Base-by-base conservation (phyloP, 2,329 filamentous ascomycete genomes). In the Dactylella cylindrospora region DNA sequence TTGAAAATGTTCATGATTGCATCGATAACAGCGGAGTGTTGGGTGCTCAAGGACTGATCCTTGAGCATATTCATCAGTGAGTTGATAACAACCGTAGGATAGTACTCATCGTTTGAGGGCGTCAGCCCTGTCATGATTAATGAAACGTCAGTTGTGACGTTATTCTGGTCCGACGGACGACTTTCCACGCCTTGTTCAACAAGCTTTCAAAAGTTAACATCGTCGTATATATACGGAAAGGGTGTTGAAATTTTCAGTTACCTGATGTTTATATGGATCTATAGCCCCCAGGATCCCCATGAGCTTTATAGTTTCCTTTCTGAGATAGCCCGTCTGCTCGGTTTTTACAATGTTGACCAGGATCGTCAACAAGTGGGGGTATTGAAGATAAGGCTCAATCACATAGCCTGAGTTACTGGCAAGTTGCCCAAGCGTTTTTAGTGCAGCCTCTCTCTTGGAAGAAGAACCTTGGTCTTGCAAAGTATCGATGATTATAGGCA, bases 1-100 rank as follows among this genome's bases (percentile, higher is more conserved):
- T 93, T 88, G 75, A 98, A 98, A 59, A 98, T 98, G 68, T 89
- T 95, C 84, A 98, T 97, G 68, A 98, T 94, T 3, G 93, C 93
- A 72, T 97, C 93, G 45, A 98, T 93, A 10, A 97, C 91, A 8
- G 86, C 84, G 3, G 90, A 91, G 70, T 98, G 94, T 69, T 95
- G 91, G 70, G 94, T 88, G 9, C 85, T 82, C 3, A 98, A 78
- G 0, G 93, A 97, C 20, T 84, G 84, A 68, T 98, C 93, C 69
- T 91, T 94, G 28, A 98, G 76, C 67, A 98, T 90, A 53, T 90
- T 85, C 69, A 98, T 83, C 8, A 98, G 79, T 1, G 93, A 94
- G 69, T 95, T 95, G 71, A 98, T 96, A 39, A 96, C 93, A 13
- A 98, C 90, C 0, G 93, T 98, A 0, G 93, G 93, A 70, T 95